Percentiles rank a stretch among this genome's conserved stretches.
Evolutionary conservation across 2,329 filamentous ascomycete genomes (phyloP).

Genomic region (Cryphonectria nitschkei): DNA sequence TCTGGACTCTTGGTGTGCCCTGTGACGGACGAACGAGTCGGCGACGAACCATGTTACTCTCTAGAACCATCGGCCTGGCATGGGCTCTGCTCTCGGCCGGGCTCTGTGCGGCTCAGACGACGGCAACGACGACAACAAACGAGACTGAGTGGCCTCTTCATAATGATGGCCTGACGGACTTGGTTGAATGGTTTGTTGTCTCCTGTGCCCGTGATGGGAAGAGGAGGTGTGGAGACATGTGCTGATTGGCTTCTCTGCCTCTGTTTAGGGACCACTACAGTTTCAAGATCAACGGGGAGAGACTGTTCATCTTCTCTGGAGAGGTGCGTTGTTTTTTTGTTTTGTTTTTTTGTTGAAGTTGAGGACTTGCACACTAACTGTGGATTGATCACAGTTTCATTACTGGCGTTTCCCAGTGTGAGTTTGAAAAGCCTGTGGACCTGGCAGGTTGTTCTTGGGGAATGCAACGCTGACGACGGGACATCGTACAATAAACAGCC

Average conservation of each 20-base stretch:
- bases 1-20: neutral
- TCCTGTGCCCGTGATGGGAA: neutral
- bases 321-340: constrained; percentile 36
- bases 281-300: constrained; percentile 45
- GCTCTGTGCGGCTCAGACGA: constrained; percentile 14
- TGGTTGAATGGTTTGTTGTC: constrained; percentile 30
- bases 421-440: constrained; percentile 16
- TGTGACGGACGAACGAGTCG: neutral
- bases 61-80: constrained; percentile 14
- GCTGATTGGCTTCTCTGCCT: neutral
- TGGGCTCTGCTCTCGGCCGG: constrained; percentile 24
- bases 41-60: constrained; percentile 11
- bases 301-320: constrained; percentile 48
- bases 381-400: constrained; percentile 40
- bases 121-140: constrained; percentile 7
- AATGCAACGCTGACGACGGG: neutral
- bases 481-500: constrained; percentile 26
- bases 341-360: no score
- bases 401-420: constrained; percentile 49
- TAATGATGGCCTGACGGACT: constrained; percentile 29
- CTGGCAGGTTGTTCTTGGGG: neutral
- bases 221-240: no score
- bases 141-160: constrained; percentile 31
- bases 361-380: neutral
- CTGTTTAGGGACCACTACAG: constrained; percentile 45